Evolutionary conservation across 306 rosid genomes (phyloP).

Genomic region (Sesbania bispinosa): DNA sequence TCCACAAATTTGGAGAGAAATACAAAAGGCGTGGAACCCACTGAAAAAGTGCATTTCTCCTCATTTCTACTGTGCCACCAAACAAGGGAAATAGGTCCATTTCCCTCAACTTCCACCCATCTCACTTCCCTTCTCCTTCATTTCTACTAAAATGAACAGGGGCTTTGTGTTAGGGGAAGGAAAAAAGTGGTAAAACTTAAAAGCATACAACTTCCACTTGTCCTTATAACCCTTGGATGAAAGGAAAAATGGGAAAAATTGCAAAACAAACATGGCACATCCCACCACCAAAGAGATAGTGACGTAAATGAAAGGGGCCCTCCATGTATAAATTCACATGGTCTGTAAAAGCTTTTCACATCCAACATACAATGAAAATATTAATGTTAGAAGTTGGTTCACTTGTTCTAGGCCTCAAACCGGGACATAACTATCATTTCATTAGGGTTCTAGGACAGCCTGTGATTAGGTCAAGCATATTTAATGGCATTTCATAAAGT

Average conservation of each 20-base stretch:
- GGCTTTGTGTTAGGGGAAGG: background rate
- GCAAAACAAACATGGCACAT: slow-evolving; percentile 34
- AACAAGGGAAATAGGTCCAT: too few relatives aligned
- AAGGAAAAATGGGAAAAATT: slow-evolving; percentile 22
- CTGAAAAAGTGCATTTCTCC: too few relatives aligned
- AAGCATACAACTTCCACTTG: slow-evolving; percentile 25
- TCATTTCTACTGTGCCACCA: too few relatives aligned
- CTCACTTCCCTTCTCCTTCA: too few relatives aligned
- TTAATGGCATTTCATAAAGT: slow-evolving; percentile 43
- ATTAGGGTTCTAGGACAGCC: slow-evolving; percentile 48
- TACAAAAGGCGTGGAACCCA: too few relatives aligned
- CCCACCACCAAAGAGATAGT: slow-evolving; percentile 32
- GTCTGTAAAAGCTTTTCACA: slow-evolving; percentile 49
- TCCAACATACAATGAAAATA: slow-evolving; percentile 31
- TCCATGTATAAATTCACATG: slow-evolving; percentile 51
- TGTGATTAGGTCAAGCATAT: slow-evolving; percentile 57
- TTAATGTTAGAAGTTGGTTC: slow-evolving; percentile 47
- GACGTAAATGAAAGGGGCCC: slow-evolving; percentile 47
- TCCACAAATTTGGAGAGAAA: too few relatives aligned
- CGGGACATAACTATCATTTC: slow-evolving; percentile 42
- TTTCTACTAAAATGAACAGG: too few relatives aligned
- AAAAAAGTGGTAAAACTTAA: slow-evolving; percentile 15
- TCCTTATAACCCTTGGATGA: slow-evolving; percentile 27
- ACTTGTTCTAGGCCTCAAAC: slow-evolving; percentile 43
- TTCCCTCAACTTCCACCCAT: too few relatives aligned